Percentiles rank a stretch among this genome's conserved stretches.
Conservation (phyloP, 1,139 yeast species). For the Magnusiomyces suaveolens region DNA sequence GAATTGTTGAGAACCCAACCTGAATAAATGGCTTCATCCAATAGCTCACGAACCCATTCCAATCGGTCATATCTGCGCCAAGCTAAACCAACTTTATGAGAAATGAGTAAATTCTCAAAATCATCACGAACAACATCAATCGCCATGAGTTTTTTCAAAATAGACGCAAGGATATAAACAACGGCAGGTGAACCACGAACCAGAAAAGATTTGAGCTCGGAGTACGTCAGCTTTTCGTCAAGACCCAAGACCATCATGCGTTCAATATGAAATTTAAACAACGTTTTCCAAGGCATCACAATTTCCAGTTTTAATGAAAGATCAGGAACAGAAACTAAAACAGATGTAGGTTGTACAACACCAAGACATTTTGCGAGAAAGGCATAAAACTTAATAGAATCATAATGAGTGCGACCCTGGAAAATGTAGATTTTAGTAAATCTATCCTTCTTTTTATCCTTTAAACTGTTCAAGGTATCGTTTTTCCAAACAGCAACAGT, state of each 20-base stretch:
- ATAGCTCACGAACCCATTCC: constrained; percentile 60
- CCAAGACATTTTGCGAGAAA: constrained; percentile 43
- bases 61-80: constrained; percentile 63
- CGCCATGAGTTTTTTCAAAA: constrained; percentile 25
- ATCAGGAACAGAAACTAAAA: constrained; percentile 45
- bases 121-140: constrained; percentile 21
- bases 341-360: constrained; percentile 21
- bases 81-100: constrained; percentile 42
- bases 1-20: constrained; percentile 38
- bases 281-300: constrained; percentile 1
- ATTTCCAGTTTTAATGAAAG: constrained; percentile 19
- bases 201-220: constrained; percentile 11
- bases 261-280: background rate
- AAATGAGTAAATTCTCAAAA: constrained; percentile 24
- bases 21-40: constrained; percentile 40
- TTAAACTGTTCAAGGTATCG: background rate
- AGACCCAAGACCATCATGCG: background rate
- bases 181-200: constrained; percentile 21
- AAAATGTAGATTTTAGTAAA: constrained; percentile 42
- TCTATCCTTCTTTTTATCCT: constrained; percentile 2
- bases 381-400: constrained; percentile 55
- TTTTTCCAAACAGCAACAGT: constrained; percentile 46
- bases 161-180: constrained; percentile 23
- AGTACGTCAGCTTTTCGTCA: constrained; percentile 18
- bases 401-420: constrained; percentile 39